phyloP scores from a whole-genome alignment of 2,329 filamentous ascomycete genomes.

The Sclerotinia subarctica region DNA sequence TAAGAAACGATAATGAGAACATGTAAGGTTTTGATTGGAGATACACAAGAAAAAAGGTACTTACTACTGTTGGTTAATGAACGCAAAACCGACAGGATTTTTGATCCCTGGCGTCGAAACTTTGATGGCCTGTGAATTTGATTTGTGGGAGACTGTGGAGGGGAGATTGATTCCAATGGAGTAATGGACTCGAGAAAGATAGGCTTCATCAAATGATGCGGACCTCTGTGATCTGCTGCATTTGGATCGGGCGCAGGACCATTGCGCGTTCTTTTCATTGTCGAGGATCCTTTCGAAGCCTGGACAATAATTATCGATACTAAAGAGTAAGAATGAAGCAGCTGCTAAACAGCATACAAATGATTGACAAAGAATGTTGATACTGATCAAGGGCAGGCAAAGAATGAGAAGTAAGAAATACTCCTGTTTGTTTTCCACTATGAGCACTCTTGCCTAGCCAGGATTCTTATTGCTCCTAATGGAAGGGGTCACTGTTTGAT shows the following conservation, averaged over 20 bases:
- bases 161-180: slow-evolving; percentile 25
- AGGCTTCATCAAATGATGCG: background rate
- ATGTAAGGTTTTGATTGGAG: background rate
- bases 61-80: slow-evolving; percentile 44
- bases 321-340: slow-evolving; percentile 16
- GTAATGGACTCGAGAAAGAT: background rate
- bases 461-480: background rate
- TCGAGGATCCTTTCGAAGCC: background rate
- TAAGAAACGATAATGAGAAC: background rate
- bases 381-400: background rate
- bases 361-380: slow-evolving; percentile 14
- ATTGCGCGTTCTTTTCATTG: slow-evolving; percentile 31
- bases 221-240: background rate
- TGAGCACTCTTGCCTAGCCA: background rate
- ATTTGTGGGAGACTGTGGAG: slow-evolving; percentile 31
- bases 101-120: slow-evolving; percentile 43
- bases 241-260: slow-evolving; percentile 20
- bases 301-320: slow-evolving; percentile 15
- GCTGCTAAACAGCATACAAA: slow-evolving; percentile 10
- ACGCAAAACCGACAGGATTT: slow-evolving; percentile 44
- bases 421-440: background rate
- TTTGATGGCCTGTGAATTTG: slow-evolving; percentile 38
- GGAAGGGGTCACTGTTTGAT: background rate
- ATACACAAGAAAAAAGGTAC: background rate
- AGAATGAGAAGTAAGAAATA: background rate